A percentile compares a stretch with the other conserved stretches of the same genome.
phyloP scores from a whole-genome alignment of 2,329 filamentous ascomycete genomes.

The Phaeosphaeriaceae sp. region DNA sequence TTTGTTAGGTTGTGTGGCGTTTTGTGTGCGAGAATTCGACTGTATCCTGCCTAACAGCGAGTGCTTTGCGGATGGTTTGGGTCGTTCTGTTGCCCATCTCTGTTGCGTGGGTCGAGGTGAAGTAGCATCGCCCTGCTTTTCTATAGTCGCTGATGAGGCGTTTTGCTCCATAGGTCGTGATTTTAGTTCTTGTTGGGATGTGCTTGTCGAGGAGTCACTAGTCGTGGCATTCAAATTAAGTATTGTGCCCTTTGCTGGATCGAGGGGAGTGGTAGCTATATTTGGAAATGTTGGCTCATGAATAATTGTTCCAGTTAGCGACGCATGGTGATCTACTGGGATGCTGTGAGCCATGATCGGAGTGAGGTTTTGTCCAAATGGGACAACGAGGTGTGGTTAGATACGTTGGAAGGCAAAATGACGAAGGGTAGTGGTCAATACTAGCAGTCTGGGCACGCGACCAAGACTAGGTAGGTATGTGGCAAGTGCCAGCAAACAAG shows the following conservation, averaged over 20 bases:
- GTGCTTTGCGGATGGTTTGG: slow-evolving; percentile 28
- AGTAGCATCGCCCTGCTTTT: slow-evolving; percentile 7
- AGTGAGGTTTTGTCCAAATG: neutral
- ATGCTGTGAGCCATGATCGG: slow-evolving; percentile 26
- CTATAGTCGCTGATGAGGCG: neutral
- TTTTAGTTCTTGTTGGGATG: neutral
- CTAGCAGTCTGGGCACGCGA: neutral
- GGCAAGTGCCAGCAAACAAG: slow-evolving; percentile 7
- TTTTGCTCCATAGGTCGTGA: neutral
- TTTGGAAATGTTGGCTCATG: slow-evolving; percentile 33
- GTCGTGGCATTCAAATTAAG: slow-evolving; percentile 13
- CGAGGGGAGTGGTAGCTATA: slow-evolving; percentile 14
- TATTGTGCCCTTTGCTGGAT: slow-evolving; percentile 7
- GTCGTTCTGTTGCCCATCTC: slow-evolving; percentile 40
- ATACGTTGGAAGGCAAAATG: too few species aligned
- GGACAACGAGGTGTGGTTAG: neutral
- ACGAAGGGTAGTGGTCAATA: neutral
- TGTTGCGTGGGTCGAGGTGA: slow-evolving; percentile 28
- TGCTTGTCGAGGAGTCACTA: slow-evolving; percentile 1
- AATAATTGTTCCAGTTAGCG: slow-evolving; percentile 28
- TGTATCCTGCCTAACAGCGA: slow-evolving; percentile 29
- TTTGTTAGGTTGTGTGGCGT: slow-evolving; percentile 20
- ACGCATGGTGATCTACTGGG: slow-evolving; percentile 12
- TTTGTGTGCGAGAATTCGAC: slow-evolving; percentile 14
- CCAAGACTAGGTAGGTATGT: slow-evolving; percentile 6